A percentile compares a stretch with the other conserved stretches of the same genome.
phyloP scores from a whole-genome alignment of 2,329 filamentous ascomycete genomes.

The Exserohilum turcica region DNA sequence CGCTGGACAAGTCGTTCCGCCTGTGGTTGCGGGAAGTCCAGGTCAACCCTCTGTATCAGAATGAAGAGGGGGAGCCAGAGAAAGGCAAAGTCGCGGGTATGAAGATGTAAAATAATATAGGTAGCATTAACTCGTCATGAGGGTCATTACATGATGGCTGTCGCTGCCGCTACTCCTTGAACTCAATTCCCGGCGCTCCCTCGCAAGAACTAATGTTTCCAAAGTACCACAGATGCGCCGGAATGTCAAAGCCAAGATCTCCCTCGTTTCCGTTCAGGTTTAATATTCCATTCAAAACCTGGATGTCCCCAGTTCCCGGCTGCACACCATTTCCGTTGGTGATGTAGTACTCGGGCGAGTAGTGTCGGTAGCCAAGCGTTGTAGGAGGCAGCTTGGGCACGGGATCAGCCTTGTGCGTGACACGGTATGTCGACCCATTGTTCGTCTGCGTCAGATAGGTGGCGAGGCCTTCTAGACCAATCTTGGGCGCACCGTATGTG shows the following conservation, averaged over 20 bases:
- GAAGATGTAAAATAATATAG: slow-evolving; percentile 17
- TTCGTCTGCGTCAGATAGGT: slow-evolving; percentile 60
- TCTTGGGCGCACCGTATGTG: slow-evolving; percentile 70
- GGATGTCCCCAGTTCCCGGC: slow-evolving; percentile 29
- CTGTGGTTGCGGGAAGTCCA: slow-evolving; percentile 51
- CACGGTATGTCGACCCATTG: slow-evolving; percentile 62
- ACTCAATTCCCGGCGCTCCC: slow-evolving; percentile 33
- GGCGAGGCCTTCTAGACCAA: slow-evolving; percentile 63
- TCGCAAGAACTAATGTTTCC: slow-evolving; percentile 42
- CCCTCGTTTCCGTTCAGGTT: slow-evolving; percentile 41
- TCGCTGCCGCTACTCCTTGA: slow-evolving; percentile 15
- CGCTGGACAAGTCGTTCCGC: slow-evolving; percentile 47
- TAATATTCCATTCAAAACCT: slow-evolving; percentile 23
- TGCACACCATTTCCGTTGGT: slow-evolving; percentile 27
- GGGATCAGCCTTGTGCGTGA: slow-evolving; percentile 71
- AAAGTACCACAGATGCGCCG: slow-evolving; percentile 47
- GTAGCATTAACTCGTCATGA: background rate
- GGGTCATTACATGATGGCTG: background rate
- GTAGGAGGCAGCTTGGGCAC: slow-evolving; percentile 70
- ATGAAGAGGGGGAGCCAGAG: slow-evolving; percentile 40
- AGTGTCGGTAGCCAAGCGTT: slow-evolving; percentile 66
- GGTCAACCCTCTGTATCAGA: slow-evolving; percentile 43
- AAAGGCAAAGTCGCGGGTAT: slow-evolving; percentile 31
- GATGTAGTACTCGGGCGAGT: slow-evolving; percentile 69
- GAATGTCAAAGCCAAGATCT: slow-evolving; percentile 30